Percentiles rank a stretch among this genome's conserved stretches.
phyloP scores from a whole-genome alignment of 371 early-diverging fungal species.

The Phascolomyces articulosus region DNA sequence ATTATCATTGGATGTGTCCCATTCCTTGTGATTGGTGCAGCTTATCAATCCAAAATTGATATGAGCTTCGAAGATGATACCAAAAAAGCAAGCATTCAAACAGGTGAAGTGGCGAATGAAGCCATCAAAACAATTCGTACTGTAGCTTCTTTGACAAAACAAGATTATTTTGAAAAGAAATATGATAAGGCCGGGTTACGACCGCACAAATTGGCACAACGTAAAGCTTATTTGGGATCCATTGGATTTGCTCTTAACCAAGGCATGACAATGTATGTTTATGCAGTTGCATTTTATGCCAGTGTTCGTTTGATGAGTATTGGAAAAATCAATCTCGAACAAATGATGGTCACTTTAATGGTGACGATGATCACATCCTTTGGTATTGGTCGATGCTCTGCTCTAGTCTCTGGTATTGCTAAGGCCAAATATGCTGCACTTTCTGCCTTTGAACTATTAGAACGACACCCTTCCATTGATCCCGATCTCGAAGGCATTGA shows the following conservation, averaged over 20 bases:
- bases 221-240: conserved; percentile 54
- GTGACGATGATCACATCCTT: conserved; percentile 68
- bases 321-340: conserved; percentile 26
- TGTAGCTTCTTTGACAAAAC: conserved; percentile 73
- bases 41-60: conserved; percentile 22
- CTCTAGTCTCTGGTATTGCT: conserved; percentile 54
- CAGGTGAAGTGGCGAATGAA: conserved; percentile 66
- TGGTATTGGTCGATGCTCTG: conserved; percentile 55
- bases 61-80: conserved; percentile 48
- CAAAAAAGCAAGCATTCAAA: conserved; percentile 54
- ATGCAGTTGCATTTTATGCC: conserved; percentile 58
- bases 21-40: conserved; percentile 30
- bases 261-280: conserved; percentile 60
- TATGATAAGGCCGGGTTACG: conserved; percentile 58
- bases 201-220: conserved; percentile 64
- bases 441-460: conserved; percentile 64
- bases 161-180: conserved; percentile 58
- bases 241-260: conserved; percentile 67
- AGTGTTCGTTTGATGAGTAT: conserved; percentile 43
- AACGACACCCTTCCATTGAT: conserved; percentile 68
- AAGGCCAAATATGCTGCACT: conserved; percentile 80
- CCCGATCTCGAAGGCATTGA: conserved; percentile 43
- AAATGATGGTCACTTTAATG: conserved; percentile 67
- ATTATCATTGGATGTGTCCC: conserved; percentile 47
- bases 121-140: conserved; percentile 77